Conservation (phyloP, 495 filamentous ascomycete species). For the Tuber indicum region DNA sequence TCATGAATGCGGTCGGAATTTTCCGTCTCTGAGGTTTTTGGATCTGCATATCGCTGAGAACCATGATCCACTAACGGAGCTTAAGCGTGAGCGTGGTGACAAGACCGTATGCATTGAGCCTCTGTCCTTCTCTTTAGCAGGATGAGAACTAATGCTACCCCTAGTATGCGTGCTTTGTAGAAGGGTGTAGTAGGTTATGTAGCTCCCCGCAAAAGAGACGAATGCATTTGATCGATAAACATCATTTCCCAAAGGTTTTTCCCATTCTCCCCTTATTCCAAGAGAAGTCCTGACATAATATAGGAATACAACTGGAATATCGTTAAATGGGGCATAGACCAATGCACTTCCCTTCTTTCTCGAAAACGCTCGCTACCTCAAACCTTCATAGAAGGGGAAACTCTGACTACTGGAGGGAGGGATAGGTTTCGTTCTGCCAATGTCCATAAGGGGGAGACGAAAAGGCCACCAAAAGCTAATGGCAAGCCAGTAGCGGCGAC, state of each 20-base stretch:
- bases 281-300: conserved; percentile 8
- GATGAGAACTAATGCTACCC: conserved; percentile 12
- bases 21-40: conserved; percentile 53
- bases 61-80: conserved; percentile 71
- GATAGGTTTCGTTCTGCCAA: conserved; percentile 9
- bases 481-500: neutral
- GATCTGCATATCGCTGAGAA: conserved; percentile 84
- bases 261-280: neutral
- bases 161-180: conserved; percentile 82
- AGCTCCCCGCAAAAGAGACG: conserved; percentile 73
- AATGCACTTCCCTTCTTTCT: conserved; percentile 66
- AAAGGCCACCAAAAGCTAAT: neutral
- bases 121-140: neutral
- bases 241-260: conserved; percentile 72
- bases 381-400: conserved; percentile 31
- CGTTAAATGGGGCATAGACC: conserved; percentile 81
- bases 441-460: neutral
- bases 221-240: conserved; percentile 87
- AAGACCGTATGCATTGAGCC: conserved; percentile 62
- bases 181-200: conserved; percentile 80
- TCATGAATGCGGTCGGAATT: conserved; percentile 43
- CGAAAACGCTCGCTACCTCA: conserved; percentile 47
- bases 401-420: conserved; percentile 25
- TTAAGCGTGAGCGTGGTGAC: conserved; percentile 70
- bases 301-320: conserved; percentile 84